phyloP scores from a whole-genome alignment of 352 stramenopile species.

The Globisporangium cystogenes region DNA sequence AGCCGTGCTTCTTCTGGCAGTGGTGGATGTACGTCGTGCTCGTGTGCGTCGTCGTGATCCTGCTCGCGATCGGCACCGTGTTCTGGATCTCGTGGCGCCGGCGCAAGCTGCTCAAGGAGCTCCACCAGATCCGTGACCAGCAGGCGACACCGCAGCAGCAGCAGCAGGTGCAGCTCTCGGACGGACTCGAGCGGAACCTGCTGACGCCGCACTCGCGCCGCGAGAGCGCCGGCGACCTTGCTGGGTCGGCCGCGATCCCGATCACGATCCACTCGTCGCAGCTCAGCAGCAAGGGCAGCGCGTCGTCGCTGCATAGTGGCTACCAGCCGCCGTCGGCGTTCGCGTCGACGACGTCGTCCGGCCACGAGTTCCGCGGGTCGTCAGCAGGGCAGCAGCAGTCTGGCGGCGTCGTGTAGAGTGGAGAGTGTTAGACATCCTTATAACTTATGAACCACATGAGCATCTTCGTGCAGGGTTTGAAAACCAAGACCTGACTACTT shows the following conservation, averaged over 20 bases:
- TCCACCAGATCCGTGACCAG: slow-evolving; percentile 27
- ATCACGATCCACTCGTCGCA: slow-evolving; percentile 9
- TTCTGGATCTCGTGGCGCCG: slow-evolving; percentile 48
- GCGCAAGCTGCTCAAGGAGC: slow-evolving; percentile 37
- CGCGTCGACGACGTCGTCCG: background rate
- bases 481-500: no score
- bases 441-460: background rate
- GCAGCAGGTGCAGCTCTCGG: slow-evolving; percentile 33
- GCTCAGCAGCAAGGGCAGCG: slow-evolving; percentile 10
- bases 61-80: slow-evolving; percentile 40
- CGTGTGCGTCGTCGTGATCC: slow-evolving; percentile 43
- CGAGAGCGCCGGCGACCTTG: slow-evolving; percentile 2
- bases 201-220: slow-evolving; percentile 21
- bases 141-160: slow-evolving; percentile 3
- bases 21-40: slow-evolving; percentile 88
- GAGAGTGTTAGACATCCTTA: background rate
- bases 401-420: background rate
- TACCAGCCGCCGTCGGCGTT: slow-evolving; percentile 1
- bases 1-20: slow-evolving; percentile 82
- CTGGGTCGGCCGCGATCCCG: slow-evolving; percentile 13
- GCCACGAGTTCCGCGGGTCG: background rate
- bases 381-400: no score
- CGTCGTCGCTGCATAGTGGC: slow-evolving; percentile 22
- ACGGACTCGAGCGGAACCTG: slow-evolving; percentile 36
- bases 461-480: no score